Conservation (phyloP, 2,329 filamentous ascomycete genomes). For the Fusarium nodosum region DNA sequence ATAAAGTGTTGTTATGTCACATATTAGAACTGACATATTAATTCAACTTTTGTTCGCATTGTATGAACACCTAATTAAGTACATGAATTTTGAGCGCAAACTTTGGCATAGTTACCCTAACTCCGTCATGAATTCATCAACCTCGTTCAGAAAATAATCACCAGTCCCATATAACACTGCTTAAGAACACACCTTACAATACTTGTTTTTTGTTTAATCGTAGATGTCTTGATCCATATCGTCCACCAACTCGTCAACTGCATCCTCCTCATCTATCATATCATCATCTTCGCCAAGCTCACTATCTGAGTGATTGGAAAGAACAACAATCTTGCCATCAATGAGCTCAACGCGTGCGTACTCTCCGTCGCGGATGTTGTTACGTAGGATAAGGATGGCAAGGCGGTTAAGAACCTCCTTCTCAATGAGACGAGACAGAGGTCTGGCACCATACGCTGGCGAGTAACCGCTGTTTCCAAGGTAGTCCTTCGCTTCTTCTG, state of each 20-base stretch:
- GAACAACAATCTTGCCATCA: conserved; percentile 82
- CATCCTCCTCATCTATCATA: conserved; percentile 80
- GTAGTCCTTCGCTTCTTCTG: conserved; percentile 90
- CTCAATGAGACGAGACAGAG: conserved; percentile 90
- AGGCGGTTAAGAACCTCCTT: conserved; percentile 96
- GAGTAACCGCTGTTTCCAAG: conserved; percentile 93
- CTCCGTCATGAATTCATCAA: conserved; percentile 42
- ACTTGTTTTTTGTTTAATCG: conserved; percentile 50
- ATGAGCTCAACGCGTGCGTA: conserved; percentile 81
- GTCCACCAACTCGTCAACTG: conserved; percentile 74
- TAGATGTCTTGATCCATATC: conserved; percentile 73
- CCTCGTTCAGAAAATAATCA: conserved; percentile 15
- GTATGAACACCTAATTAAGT: conserved; percentile 18
- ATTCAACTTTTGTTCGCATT: conserved; percentile 24
- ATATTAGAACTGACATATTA: background rate
- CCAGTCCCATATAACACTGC: conserved; percentile 10
- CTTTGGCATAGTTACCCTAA: conserved; percentile 16
- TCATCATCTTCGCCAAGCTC: conserved; percentile 75
- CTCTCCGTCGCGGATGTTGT: conserved; percentile 88
- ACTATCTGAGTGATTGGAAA: conserved; percentile 82
- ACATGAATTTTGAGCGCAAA: conserved; percentile 24
- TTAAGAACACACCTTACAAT: conserved; percentile 4
- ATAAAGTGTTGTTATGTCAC: background rate
- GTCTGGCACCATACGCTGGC: conserved; percentile 93
- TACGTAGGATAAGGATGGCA: conserved; percentile 90